Conservation (phyloP, 805 yeast species). For the Kodamaea hsintzibuensis region DNA sequence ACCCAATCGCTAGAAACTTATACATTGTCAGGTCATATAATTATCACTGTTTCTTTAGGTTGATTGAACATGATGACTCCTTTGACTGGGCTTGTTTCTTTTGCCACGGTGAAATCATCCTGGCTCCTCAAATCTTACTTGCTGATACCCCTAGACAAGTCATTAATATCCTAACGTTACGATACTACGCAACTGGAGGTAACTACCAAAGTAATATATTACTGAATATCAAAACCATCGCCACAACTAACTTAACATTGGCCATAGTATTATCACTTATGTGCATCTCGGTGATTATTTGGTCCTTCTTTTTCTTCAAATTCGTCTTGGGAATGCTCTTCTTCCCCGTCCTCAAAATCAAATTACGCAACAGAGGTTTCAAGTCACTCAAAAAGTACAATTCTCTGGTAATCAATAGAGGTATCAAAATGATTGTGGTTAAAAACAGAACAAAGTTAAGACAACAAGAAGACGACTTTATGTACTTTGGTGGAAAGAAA, state of each 20-base stretch:
- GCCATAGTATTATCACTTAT: constrained; percentile 75
- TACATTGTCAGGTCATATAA: constrained; percentile 60
- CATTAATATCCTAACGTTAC: constrained; percentile 71
- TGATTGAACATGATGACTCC: constrained; percentile 60
- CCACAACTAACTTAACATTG: constrained; percentile 59
- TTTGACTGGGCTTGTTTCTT: constrained; percentile 70
- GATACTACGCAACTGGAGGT: constrained; percentile 50
- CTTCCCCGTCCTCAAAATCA: constrained; percentile 52
- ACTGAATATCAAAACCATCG: constrained; percentile 53
- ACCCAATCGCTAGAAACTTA: constrained; percentile 57
- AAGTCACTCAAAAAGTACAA: constrained; percentile 61
- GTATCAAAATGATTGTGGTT: constrained; percentile 53
- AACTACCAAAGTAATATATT: constrained; percentile 41
- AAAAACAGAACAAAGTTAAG: constrained; percentile 16
- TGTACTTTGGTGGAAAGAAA: constrained; percentile 5
- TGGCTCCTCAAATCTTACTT: constrained; percentile 58
- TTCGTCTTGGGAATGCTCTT: constrained; percentile 55
- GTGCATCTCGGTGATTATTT: constrained; percentile 72
- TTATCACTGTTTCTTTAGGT: constrained; percentile 71
- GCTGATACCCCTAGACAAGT: constrained; percentile 91
- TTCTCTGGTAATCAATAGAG: constrained; percentile 56
- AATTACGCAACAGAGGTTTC: constrained; percentile 35
- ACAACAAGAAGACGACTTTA: constrained; percentile 3
- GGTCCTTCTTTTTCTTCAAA: constrained; percentile 65
- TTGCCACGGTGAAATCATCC: constrained; percentile 63